These are phyloP conservation scores for Escallonia herrerae DNA, from an alignment of 129 eudicot species.

Conservation along the genomic window DNA sequence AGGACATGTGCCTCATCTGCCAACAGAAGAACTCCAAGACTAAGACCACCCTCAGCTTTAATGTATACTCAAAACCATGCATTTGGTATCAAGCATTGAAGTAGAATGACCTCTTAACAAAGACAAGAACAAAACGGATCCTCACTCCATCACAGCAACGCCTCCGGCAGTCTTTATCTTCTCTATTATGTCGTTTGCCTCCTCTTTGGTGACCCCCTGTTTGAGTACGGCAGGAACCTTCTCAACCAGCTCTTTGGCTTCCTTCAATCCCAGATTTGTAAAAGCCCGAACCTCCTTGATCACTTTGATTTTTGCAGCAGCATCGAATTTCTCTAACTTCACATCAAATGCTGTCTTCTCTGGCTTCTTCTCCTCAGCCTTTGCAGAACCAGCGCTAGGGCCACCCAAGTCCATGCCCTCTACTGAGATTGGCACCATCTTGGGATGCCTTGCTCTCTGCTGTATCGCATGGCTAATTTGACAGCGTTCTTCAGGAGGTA, in stretches of 20 bases:
- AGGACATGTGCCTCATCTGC: no score
- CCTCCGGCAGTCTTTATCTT: slow-evolving; percentile 67
- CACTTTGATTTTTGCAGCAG: slow-evolving; percentile 55
- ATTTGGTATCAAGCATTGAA: no score
- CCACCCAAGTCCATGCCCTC: slow-evolving; percentile 57
- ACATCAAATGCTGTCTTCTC: slow-evolving; percentile 74
- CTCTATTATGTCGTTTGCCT: slow-evolving; percentile 51
- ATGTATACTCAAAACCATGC: no score
- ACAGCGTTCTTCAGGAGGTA: slow-evolving; percentile 52
- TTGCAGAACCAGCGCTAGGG: slow-evolving; percentile 32
- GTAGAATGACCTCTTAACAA: no score
- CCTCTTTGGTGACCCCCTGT: slow-evolving; percentile 71
- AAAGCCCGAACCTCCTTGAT: slow-evolving; percentile 73
- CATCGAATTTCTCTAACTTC: slow-evolving; percentile 57
- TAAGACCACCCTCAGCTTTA: no score
- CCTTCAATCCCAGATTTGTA: slow-evolving; percentile 61
- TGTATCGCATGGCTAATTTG: slow-evolving; percentile 55
- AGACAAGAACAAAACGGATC: background rate
- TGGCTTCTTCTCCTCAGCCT: slow-evolving; percentile 41
- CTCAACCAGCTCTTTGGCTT: slow-evolving; percentile 70
- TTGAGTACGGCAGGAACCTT: slow-evolving; percentile 48
- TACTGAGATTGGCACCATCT: slow-evolving; percentile 47
- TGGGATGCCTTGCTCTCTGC: slow-evolving; percentile 46
- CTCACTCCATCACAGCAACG: slow-evolving; percentile 68
- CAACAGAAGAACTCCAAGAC: no score